These are phyloP conservation scores for Daldinia childiae DNA, from an alignment of 495 filamentous ascomycete genomes.

Conservation along the genomic window DNA sequence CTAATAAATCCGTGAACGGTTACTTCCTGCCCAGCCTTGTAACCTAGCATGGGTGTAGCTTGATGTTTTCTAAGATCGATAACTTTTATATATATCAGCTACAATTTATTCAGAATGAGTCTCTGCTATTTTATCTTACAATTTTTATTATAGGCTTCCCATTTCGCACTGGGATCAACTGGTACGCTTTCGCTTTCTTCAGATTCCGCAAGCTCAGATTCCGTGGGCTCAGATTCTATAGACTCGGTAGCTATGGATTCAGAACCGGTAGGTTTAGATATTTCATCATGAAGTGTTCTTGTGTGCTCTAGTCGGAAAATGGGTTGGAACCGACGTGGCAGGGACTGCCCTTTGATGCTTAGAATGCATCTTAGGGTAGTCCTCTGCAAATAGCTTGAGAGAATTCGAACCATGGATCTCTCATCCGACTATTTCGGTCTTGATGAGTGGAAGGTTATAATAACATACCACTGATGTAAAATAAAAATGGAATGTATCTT, in stretches of 20 bases:
- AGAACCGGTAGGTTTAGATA: not conserved
- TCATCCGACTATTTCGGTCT: slow-evolving; percentile 6
- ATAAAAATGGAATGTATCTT: slow-evolving; percentile 18
- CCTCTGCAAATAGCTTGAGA: slow-evolving; percentile 8
- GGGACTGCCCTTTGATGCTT: slow-evolving; percentile 6
- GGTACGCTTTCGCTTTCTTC: not conserved
- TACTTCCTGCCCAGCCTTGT: slow-evolving; percentile 59
- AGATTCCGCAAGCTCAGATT: not conserved
- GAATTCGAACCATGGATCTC: slow-evolving; percentile 26
- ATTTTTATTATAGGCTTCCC: slow-evolving; percentile 1
- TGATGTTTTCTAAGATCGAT: slow-evolving; percentile 60
- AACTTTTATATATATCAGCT: slow-evolving; percentile 50
- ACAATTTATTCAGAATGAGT: not conserved
- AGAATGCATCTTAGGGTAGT: slow-evolving; percentile 24
- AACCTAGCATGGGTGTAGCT: slow-evolving; percentile 26
- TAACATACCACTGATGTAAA: not conserved
- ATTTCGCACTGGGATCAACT: not conserved
- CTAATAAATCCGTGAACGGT: slow-evolving; percentile 78
- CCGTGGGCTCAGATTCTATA: not conserved
- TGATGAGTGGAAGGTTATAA: not conserved
- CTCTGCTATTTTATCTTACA: slow-evolving; percentile 15
- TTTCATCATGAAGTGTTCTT: slow-evolving; percentile 14
- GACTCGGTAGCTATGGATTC: not conserved
- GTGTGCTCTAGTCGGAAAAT: slow-evolving; percentile 17
- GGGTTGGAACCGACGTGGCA: slow-evolving; percentile 16